Evolutionary conservation across 805 yeast genomes (phyloP).

Genomic region (Wickerhamomyces chaumierensis): DNA sequence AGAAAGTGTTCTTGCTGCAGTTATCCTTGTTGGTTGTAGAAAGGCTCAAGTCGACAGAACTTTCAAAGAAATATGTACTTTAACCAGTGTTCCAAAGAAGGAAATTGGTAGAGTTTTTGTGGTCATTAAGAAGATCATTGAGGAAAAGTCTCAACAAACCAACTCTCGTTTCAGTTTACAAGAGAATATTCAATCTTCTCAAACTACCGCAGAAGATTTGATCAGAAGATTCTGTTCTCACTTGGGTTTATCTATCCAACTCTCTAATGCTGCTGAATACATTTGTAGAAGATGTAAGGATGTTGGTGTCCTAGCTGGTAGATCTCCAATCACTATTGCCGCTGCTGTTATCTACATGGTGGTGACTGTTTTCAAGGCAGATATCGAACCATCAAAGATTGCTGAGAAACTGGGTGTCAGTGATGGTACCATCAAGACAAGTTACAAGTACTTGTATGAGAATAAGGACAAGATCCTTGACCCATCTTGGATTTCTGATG

Average conservation of each 20-base stretch:
- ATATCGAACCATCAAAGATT: conserved; percentile 65
- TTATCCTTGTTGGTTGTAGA: conserved; percentile 88
- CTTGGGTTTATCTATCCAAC: conserved; percentile 73
- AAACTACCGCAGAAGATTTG: conserved; percentile 87
- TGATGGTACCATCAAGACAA: conserved; percentile 93
- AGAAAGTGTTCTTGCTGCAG: conserved; percentile 93
- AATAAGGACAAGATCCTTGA: conserved; percentile 65
- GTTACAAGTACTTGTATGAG: conserved; percentile 72
- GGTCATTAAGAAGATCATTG: conserved; percentile 61
- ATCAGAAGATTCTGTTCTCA: conserved; percentile 95
- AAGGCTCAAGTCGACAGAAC: conserved; percentile 91
- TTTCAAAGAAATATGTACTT: conserved; percentile 90
- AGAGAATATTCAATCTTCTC: conserved; percentile 53
- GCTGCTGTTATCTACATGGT: conserved; percentile 96
- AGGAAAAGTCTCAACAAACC: conserved; percentile 25
- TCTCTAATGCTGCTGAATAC: conserved; percentile 86
- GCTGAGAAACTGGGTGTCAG: conserved; percentile 92
- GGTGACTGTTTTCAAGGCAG: conserved; percentile 73
- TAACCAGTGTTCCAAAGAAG: conserved; percentile 86
- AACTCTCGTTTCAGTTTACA: conserved; percentile 16
- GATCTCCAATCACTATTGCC: conserved; percentile 94
- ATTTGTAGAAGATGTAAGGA: conserved; percentile 86
- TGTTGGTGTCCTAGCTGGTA: conserved; percentile 88
- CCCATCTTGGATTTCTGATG: conserved; percentile 62
- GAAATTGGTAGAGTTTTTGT: conserved; percentile 90